Conservation (phyloP, 1,284 basidiomycete species). For the Apiotrichum sp. region DNA sequence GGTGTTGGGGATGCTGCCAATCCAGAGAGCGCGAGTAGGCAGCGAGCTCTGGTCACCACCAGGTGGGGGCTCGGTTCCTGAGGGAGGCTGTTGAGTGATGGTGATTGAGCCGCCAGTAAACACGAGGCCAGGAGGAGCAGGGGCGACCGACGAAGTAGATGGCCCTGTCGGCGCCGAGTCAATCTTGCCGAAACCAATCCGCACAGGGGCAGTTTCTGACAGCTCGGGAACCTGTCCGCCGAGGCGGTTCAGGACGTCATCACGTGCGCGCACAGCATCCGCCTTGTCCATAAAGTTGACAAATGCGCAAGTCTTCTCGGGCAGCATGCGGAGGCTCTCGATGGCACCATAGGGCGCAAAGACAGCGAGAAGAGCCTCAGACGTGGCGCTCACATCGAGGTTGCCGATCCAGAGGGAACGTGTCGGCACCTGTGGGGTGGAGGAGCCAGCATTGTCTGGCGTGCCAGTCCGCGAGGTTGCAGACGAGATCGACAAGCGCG, state of each 20-base stretch:
- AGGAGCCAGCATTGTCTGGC: conserved; percentile 36
- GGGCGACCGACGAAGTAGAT: conserved; percentile 60
- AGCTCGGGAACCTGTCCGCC: conserved; percentile 83
- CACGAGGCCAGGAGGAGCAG: conserved; percentile 52
- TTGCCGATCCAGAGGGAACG: conserved; percentile 97
- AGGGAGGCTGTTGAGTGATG: conserved; percentile 24
- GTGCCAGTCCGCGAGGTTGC: conserved; percentile 39
- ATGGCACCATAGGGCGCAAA: conserved; percentile 96
- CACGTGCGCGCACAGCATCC: conserved; percentile 91
- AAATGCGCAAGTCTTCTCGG: conserved; percentile 99
- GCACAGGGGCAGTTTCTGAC: conserved; percentile 85
- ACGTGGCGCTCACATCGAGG: conserved; percentile 84
- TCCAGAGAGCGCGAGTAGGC: conserved; percentile 90
- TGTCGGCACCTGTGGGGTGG: conserved; percentile 70
- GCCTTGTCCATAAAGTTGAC: conserved; percentile 95
- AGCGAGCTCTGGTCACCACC: conserved; percentile 51
- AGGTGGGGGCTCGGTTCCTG: conserved; percentile 16
- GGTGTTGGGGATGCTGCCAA: conserved; percentile 87
- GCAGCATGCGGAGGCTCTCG: conserved; percentile 84
- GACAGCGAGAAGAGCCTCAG: conserved; percentile 86
- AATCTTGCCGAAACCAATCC: conserved; percentile 96
- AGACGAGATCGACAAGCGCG: conserved; percentile 36
- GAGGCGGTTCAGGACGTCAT: conserved; percentile 89
- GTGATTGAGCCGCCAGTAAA: conserved; percentile 50
- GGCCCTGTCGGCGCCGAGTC: conserved; percentile 80